Base-by-base conservation (phyloP, 148 eudicot genomes). In the Pharnaceum exiguum region DNA sequence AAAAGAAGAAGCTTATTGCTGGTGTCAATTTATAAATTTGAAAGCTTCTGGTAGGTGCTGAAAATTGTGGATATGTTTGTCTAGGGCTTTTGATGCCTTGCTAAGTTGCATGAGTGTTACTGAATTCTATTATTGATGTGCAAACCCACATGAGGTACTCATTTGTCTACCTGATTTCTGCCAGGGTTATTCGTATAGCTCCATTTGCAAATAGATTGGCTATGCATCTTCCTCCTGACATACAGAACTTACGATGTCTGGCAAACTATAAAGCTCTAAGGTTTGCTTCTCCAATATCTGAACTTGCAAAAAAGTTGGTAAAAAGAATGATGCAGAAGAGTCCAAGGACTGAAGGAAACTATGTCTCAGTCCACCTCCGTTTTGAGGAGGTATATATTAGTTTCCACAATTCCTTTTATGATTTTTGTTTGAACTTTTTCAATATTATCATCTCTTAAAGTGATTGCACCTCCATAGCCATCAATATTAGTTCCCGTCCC, bases 131-230 rank as follows among this genome's bases (percentile, higher is more conserved):
- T 8, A 45, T 2, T 2, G 26, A 4, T 42, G 24, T 18, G 49
- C 49, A 45, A 45, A 26, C 23, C 24, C 25, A 16, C n/a, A 7
- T 58, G 46, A 10, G 10, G 26, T 39, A 31, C 33, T 70, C 24
- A 70, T 49, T 35, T 5, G 2, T 29, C 17, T 31, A 42, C 54
- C 39, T 63, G 52, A 17, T 63, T 33, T 63, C 51, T 25, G 17
- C 71, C 82, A 89, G 96, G 66, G 71, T 89, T 62, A 66, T 86
- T 18, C 85, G 95, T 15, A 72, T 89, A 61, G 74, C 96, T 46
- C 96, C 96, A 2, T 89, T 89, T 60, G 96, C 96, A 46, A 89
- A 89, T 71, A 81, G 96, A 71, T 64, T 89, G 71, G 75, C 96
- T 4, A 69, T 76, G 72, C 67, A 75, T 59, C 54, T 86, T 54